These are phyloP conservation scores for Gymnopilus junonius DNA, from an alignment of 768 basidiomycete species.

Conservation along the genomic window DNA sequence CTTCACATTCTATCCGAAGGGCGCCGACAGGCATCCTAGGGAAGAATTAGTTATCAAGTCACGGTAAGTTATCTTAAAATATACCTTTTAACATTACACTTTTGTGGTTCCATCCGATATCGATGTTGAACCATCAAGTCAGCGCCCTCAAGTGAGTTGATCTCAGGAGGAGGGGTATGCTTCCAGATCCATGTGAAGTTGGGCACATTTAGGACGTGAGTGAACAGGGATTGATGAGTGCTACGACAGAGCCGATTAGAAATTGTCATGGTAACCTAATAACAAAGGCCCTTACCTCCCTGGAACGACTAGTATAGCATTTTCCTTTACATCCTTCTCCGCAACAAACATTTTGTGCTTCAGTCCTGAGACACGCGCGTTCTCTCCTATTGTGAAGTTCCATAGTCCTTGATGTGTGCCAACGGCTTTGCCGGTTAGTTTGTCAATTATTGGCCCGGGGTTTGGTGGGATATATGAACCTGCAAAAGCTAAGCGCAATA, in stretches of 20 bases:
- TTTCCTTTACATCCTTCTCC: constrained; percentile 62
- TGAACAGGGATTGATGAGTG: constrained; percentile 62
- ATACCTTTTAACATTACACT: constrained; percentile 58
- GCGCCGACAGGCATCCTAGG: constrained; percentile 26
- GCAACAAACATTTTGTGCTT: constrained; percentile 71
- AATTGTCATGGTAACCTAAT: not conserved
- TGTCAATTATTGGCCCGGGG: constrained; percentile 70
- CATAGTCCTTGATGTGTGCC: constrained; percentile 78
- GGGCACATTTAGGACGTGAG: constrained; percentile 38
- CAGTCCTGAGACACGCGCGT: constrained; percentile 68
- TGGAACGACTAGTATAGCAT: constrained; percentile 78
- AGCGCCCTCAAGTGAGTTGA: constrained; percentile 49
- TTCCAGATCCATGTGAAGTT: constrained; percentile 83
- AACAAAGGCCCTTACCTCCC: constrained; percentile 55
- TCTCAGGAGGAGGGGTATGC: constrained; percentile 51
- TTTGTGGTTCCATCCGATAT: constrained; percentile 64
- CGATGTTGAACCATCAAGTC: constrained; percentile 62
- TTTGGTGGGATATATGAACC: constrained; percentile 77
- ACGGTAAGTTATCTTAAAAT: not conserved
- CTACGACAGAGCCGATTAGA: constrained; percentile 35
- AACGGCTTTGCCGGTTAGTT: constrained; percentile 54
- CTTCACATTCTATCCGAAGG: constrained; percentile 53
- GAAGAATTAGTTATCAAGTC: constrained; percentile 9
- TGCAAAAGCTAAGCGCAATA: constrained; percentile 32
- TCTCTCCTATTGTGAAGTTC: constrained; percentile 87